These are phyloP conservation scores for Penicillium olsonii DNA, from an alignment of 2,329 filamentous ascomycete species.

Conservation along the genomic window DNA sequence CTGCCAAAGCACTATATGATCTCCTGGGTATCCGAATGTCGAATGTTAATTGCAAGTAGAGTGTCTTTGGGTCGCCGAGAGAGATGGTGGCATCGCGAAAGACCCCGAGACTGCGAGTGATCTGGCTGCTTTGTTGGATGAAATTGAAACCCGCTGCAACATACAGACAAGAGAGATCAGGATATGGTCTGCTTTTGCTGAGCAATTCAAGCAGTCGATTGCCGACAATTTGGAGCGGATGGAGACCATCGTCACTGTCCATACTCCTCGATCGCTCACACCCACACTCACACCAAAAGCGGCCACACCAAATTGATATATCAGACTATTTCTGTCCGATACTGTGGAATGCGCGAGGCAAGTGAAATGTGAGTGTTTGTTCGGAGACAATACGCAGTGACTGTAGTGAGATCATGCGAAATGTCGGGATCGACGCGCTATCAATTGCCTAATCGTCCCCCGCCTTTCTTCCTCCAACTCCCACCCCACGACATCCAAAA, in stretches of 20 bases:
- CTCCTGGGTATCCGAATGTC: no score
- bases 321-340: not conserved
- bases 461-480: slow-evolving; percentile 2
- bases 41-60: not conserved
- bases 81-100: not conserved
- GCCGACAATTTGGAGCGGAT: not conserved
- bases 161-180: slow-evolving; percentile 1
- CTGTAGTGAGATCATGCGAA: not conserved
- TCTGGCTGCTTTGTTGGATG: not conserved
- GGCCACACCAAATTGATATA: not conserved
- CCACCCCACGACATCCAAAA: slow-evolving; percentile 17
- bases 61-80: not conserved
- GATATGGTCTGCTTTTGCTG: not conserved
- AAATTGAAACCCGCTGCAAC: slow-evolving; percentile 1
- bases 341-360: not conserved
- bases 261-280: not conserved
- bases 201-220: not conserved
- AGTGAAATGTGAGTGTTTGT: not conserved
- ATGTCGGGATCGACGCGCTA: not conserved
- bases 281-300: not conserved
- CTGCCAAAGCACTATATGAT: no score
- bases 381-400: no score
- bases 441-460: not conserved
- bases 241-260: not conserved
- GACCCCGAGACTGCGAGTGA: not conserved